phyloP scores from a whole-genome alignment of 2,329 filamentous ascomycete species.

The Hymenoscyphus infarciens region DNA sequence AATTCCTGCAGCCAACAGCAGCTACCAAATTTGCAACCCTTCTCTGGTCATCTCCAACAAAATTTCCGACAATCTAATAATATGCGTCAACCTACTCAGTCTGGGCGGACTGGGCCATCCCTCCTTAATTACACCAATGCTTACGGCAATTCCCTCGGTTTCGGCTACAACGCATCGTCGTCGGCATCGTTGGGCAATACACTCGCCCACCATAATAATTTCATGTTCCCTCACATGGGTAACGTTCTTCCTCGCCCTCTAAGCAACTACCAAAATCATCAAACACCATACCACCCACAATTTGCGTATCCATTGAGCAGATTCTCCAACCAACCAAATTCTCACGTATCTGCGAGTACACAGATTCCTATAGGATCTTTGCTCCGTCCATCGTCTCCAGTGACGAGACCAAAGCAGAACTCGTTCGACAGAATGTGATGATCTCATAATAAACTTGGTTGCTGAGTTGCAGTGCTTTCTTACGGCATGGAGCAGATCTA shows the following conservation, averaged over 20 bases:
- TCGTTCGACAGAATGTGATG: not conserved
- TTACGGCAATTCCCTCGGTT: not conserved
- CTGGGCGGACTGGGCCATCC: not conserved
- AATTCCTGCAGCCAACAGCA: not conserved
- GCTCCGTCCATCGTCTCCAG: slow-evolving; percentile 8
- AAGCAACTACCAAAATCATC: not conserved
- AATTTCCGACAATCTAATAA: not conserved
- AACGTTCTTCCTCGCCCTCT: not conserved
- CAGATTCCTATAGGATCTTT: slow-evolving; percentile 12
- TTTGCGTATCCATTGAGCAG: not conserved
- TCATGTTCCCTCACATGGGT: not conserved
- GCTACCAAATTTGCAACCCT: not conserved
- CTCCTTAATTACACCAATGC: slow-evolving; percentile 1
- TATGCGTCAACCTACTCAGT: not conserved
- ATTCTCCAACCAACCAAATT: not conserved
- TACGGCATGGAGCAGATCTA: not conserved
- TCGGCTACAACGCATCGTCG: not conserved
- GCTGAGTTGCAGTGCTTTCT: not conserved
- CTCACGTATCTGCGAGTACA: slow-evolving; percentile 1
- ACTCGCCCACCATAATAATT: not conserved
- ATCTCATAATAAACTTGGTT: not conserved
- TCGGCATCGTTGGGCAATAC: not conserved
- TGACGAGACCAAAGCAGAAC: not conserved
- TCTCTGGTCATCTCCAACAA: not conserved
- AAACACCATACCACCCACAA: not conserved